phyloP scores from a whole-genome alignment of 192 early-diverging fungal species.

The Mycoemilia scoparia region DNA sequence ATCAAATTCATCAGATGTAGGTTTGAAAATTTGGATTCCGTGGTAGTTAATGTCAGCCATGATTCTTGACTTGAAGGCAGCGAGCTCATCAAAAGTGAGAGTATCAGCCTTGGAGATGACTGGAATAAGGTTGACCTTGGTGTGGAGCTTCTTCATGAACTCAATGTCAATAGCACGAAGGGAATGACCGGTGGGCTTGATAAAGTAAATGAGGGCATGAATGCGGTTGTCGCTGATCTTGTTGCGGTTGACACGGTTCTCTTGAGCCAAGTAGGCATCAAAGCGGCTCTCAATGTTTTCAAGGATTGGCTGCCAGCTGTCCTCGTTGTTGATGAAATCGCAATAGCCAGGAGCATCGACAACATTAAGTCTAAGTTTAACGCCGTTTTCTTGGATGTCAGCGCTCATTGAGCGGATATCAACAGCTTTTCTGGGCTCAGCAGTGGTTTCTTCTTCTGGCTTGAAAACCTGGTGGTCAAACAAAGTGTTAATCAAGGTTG shows the following conservation, averaged over 20 bases:
- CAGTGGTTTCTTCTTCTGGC: constrained; percentile 49
- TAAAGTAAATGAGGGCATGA: constrained; percentile 92
- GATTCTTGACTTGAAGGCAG: constrained; percentile 70
- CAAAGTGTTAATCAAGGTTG: constrained; percentile 92
- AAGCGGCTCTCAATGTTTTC: constrained; percentile 92
- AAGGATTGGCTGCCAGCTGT: constrained; percentile 93
- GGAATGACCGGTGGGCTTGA: constrained; percentile 90
- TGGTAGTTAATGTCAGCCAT: constrained; percentile 64
- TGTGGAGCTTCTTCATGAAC: constrained; percentile 84
- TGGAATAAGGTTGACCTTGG: constrained; percentile 74
- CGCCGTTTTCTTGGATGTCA: constrained; percentile 94
- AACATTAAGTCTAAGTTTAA: constrained; percentile 80
- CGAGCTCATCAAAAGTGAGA: constrained; percentile 64
- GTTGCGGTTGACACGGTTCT: constrained; percentile 72
- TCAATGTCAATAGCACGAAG: constrained; percentile 83
- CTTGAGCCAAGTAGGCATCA: constrained; percentile 81
- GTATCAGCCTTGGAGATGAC: constrained; percentile 85
- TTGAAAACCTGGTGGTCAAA: constrained; percentile 82
- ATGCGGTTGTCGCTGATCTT: constrained; percentile 87
- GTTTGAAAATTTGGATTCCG: constrained; percentile 75
- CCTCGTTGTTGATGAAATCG: constrained; percentile 97
- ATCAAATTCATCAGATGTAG: constrained; percentile 63
- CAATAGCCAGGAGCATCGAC: constrained; percentile 97
- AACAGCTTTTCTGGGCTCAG: constrained; percentile 51
- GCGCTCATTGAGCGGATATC: constrained; percentile 62